Conservation (phyloP, 352 stramenopile species). For the Peronospora tabacina region DNA sequence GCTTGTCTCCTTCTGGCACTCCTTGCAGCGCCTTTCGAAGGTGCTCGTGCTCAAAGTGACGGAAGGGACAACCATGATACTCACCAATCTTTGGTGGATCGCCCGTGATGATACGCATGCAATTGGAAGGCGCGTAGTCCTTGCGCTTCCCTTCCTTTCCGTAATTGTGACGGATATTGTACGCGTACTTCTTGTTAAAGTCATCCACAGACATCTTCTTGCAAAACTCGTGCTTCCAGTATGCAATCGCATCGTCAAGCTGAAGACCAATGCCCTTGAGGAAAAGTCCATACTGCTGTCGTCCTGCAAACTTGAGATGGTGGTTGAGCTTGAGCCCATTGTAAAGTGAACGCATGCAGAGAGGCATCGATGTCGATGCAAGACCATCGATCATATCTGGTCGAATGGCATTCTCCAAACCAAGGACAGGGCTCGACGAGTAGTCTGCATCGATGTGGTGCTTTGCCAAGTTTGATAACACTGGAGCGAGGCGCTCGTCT, state of each 20-base stretch:
- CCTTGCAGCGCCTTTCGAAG: constrained; percentile 85
- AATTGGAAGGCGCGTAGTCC: constrained; percentile 95
- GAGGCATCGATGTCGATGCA: constrained; percentile 89
- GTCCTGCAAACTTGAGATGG: constrained; percentile 95
- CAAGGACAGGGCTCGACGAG: constrained; percentile 33
- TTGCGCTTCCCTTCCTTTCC: constrained; percentile 98
- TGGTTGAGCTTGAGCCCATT: constrained; percentile 90
- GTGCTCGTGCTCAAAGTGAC: constrained; percentile 92
- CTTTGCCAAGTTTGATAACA: constrained; percentile 94
- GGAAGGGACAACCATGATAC: constrained; percentile 98
- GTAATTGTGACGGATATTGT: constrained; percentile 99
- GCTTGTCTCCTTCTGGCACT: constrained; percentile 74
- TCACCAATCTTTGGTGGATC: constrained; percentile 89
- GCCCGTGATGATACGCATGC: constrained; percentile 96
- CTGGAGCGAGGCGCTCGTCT: constrained; percentile 89
- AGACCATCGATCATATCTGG: constrained; percentile 89
- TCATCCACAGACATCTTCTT: constrained; percentile 94
- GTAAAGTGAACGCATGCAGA: constrained; percentile 97
- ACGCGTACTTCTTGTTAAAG: constrained; percentile 98
- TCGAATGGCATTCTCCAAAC: constrained; percentile 67
- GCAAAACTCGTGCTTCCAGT: constrained; percentile 92
- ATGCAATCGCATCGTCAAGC: constrained; percentile 94
- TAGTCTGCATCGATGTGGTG: constrained; percentile 93
- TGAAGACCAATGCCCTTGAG: constrained; percentile 95
- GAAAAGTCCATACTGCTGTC: constrained; percentile 98